A percentile compares a stretch with the other conserved stretches of the same genome.
Evolutionary conservation across 2,329 filamentous ascomycete genomes (phyloP).

Genomic region (Didymella pinodella): DNA sequence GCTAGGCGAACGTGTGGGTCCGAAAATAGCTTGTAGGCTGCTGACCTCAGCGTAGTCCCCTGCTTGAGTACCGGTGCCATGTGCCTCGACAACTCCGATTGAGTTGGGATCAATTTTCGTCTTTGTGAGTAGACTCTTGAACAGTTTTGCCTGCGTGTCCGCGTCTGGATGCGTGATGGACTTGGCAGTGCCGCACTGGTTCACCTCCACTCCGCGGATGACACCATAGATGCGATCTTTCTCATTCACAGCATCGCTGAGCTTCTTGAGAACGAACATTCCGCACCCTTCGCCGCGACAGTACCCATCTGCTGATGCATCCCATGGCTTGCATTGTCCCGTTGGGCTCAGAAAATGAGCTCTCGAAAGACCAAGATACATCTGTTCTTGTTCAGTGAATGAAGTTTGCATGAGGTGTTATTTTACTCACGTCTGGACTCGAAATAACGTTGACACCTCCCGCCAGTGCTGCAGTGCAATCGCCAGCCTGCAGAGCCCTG

Average conservation of each 20-base stretch:
- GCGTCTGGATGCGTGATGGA: not conserved
- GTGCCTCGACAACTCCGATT: no score
- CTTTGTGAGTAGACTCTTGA: no score
- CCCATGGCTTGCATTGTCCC: constrained; percentile 56
- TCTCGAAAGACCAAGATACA: constrained; percentile 40
- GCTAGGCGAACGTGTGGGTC: no score
- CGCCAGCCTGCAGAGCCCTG: constrained; percentile 33
- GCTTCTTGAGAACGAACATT: constrained; percentile 41
- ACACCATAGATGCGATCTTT: constrained; percentile 58
- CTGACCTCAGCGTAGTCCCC: no score
- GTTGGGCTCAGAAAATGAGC: constrained; percentile 55
- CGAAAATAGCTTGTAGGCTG: no score
- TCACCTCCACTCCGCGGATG: constrained; percentile 40
- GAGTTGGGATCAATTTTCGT: no score
- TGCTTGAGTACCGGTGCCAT: no score
- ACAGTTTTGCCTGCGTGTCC: no score
- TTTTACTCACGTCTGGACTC: constrained; percentile 6
- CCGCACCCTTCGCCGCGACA: constrained; percentile 60
- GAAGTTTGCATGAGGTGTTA: no score
- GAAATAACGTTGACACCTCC: constrained; percentile 49
- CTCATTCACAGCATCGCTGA: constrained; percentile 57
- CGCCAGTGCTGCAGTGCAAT: constrained; percentile 43
- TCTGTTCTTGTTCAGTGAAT: constrained; percentile 27
- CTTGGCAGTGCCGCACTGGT: not conserved
- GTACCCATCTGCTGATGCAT: constrained; percentile 59